Base-by-base conservation (phyloP, 129 eudicot genomes). In the Calendula officinalis region DNA sequence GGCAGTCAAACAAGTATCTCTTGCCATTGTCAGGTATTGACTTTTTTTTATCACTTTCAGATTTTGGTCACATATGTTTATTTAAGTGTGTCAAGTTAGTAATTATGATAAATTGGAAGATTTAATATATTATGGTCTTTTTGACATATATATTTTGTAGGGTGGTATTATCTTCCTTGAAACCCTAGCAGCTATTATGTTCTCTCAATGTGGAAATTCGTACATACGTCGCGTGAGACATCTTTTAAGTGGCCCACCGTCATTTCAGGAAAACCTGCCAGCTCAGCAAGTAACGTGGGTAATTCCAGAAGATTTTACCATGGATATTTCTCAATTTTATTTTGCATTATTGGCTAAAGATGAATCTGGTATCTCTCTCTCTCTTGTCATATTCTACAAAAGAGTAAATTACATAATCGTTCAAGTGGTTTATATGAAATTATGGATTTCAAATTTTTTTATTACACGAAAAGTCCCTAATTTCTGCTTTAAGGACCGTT, bases 91-190 rank as follows among this genome's bases (percentile, higher is more conserved):
- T 36, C 46, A 37, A 58, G 55, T 59, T 43, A 40, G 55, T 54
- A 64, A 64, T 55, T 67, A 34, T 45, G 8, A 32, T 55, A 50
- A 36, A 40, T 7, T 35, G 47, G 55, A 40, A 34, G 54, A 55
- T 52, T 68, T 71, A 37, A 43, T 44, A 43, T 46, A 69, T 62
- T 43, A 63, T 76, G 64, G 61, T 73, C 60, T 38, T 62, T 61
- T 38, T 74, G 75, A 68, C 71, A 71, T 53, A 71, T 58, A 47
- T 61, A 14, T 44, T 44, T 64, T 70, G 38, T 83, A 94, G 99
- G 97, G 95, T 80, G 99, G 96, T 45, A 60, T 43, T 10, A 39
- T 94, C 44, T 69, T 83, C 69, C 74, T 94, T 56, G 97, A 94
- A 77, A 60, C 82, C 74, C 38, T 59, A 42, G 75, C 91, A 16